Evolutionary conservation across 306 rosid species (phyloP), one percentile per base, ranked within the genome.

Genomic region (Prunus armeniaca): DNA sequence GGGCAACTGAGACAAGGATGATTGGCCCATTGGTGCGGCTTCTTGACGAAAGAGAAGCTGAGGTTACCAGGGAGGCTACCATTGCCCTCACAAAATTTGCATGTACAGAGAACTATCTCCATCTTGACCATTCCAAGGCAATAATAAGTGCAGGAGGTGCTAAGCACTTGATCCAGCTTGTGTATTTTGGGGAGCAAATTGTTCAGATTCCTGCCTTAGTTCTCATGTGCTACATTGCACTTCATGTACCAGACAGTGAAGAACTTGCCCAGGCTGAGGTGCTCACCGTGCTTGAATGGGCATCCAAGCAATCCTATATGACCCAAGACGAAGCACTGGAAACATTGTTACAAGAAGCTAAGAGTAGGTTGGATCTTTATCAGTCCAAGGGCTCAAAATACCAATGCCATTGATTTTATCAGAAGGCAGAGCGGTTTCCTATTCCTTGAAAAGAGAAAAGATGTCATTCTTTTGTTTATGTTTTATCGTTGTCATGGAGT

Each of bases 181-280:
- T 90, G 66, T 92, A 90, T 79, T 91, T 95, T 1, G 99, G 99
- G 50, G 97, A 90, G 60, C 93, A 83, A 20, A 78, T 86, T 45
- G 92, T 92, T 66, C 84, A 95, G 81, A 76, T 58, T 81, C 83
- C 93, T 0, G 96, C 97, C 6, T 60, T 92, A 65, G 78, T 76
- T 67, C 87, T 95, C 45, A 87, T 95, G 27, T 84, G 96, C 72
- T 92, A 92, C 85, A 90, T 95, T 74, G 92, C 97, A 15, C 66
- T 90, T 76, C 96, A 92, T 73, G 96, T 95, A 50, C 98, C 97
- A 2, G 97, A 95, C 76, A 95, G 91, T 4, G 92, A 95, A 68
- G 92, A 88, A 69, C 96, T 95, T 54, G 99, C 97, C 6, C 64
- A 79, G 62, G 97, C 87, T 4, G 87, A 88, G 91, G 93, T 85